A percentile compares a stretch with the other conserved stretches of the same genome.
Evolutionary conservation across 768 basidiomycete species (phyloP).

Genomic region (Clitopilus hobsonii): DNA sequence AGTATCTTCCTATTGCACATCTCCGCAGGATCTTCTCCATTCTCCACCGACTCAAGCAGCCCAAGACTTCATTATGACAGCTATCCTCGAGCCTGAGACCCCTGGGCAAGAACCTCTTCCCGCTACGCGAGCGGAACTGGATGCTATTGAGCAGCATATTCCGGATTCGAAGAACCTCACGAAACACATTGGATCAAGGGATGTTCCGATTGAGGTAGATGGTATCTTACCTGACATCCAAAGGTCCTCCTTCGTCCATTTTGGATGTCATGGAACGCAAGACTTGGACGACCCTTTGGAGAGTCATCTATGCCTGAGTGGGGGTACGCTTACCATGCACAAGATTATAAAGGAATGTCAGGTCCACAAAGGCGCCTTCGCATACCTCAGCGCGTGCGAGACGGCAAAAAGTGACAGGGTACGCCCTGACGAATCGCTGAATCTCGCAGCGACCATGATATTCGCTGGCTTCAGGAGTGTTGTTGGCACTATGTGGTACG

Average conservation of each 20-base stretch:
- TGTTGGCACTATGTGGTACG: conserved; percentile 12
- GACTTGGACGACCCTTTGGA: not conserved
- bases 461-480: conserved; percentile 13
- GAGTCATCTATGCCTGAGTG: not conserved
- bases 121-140: not conserved
- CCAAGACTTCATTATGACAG: not conserved
- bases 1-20: not conserved
- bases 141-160: not conserved
- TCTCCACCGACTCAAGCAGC: not conserved
- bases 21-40: not conserved
- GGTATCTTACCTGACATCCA: not conserved
- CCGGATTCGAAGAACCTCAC: not conserved
- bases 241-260: not conserved
- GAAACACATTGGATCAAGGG: not conserved
- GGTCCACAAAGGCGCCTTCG: conserved; percentile 6
- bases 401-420: not conserved
- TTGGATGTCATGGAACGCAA: not conserved
- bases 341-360: not conserved
- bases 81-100: not conserved
- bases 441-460: conserved; percentile 9
- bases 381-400: not conserved
- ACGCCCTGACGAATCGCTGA: conserved; percentile 7
- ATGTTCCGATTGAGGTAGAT: not conserved
- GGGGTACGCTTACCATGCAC: not conserved
- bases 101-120: not conserved